Conservation (phyloP, 208 protist genomes). For the Crithidia fasciculata region DNA sequence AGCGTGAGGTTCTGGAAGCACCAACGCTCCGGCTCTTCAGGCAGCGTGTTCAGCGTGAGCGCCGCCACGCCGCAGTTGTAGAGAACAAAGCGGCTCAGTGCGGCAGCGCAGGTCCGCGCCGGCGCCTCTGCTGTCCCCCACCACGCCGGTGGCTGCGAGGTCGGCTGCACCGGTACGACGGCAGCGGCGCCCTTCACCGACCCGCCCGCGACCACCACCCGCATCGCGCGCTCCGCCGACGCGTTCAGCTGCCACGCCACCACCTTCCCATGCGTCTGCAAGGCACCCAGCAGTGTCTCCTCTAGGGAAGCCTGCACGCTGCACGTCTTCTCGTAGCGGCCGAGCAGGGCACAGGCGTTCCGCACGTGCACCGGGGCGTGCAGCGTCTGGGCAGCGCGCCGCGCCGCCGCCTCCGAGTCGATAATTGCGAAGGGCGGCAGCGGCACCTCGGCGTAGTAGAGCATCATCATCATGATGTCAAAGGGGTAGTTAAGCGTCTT, state of each 20-base stretch:
- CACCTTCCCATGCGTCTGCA: slow-evolving; percentile 37
- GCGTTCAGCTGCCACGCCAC: slow-evolving; percentile 49
- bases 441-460: slow-evolving; percentile 69
- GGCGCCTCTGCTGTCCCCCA: slow-evolving; percentile 5
- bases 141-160: slow-evolving; percentile 16
- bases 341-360: slow-evolving; percentile 23
- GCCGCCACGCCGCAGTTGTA: slow-evolving; percentile 36
- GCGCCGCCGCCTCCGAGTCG: slow-evolving; percentile 25
- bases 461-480: slow-evolving; percentile 80
- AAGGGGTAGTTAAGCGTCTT: slow-evolving; percentile 54
- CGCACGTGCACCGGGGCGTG: slow-evolving; percentile 36
- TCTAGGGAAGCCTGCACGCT: slow-evolving; percentile 11
- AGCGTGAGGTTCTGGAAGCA: slow-evolving; percentile 41
- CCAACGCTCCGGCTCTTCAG: slow-evolving; percentile 44
- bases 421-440: slow-evolving; percentile 68
- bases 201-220: slow-evolving; percentile 22
- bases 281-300: slow-evolving; percentile 1
- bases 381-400: slow-evolving; percentile 32
- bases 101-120: slow-evolving; percentile 17
- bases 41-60: slow-evolving; percentile 31
- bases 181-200: slow-evolving; percentile 27
- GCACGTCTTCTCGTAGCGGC: slow-evolving; percentile 11
- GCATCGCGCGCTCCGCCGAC: slow-evolving; percentile 14
- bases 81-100: slow-evolving; percentile 36
- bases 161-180: slow-evolving; percentile 22